Percentiles rank a stretch among this genome's conserved stretches.
Evolutionary conservation across 371 early-diverging fungal genomes (phyloP).

Genomic region (Actinomucor elegans): DNA sequence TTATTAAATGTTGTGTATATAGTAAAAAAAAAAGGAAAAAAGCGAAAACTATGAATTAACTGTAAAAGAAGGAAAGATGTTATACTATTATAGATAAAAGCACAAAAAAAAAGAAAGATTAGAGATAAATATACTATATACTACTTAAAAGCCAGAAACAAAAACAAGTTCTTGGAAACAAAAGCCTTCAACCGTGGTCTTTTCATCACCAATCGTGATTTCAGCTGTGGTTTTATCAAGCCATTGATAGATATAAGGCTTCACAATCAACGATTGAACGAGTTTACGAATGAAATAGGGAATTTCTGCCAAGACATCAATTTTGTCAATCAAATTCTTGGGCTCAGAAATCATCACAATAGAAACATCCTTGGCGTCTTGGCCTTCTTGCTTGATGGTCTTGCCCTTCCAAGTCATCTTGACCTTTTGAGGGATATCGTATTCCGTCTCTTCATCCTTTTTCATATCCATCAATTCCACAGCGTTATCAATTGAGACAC

Average conservation of each 20-base stretch:
- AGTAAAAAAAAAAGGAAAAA: neutral
- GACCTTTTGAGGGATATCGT: constrained; percentile 75
- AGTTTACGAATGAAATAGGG: constrained; percentile 87
- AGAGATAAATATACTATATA: neutral
- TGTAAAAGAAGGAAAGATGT: neutral
- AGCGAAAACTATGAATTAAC: neutral
- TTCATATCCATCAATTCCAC: constrained; percentile 51
- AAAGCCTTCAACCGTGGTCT: constrained; percentile 54
- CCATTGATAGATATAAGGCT: constrained; percentile 93
- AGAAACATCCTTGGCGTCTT: constrained; percentile 60
- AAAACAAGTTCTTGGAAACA: constrained; percentile 71
- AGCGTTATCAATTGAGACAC: constrained; percentile 75
- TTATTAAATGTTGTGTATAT: neutral
- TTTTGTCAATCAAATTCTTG: constrained; percentile 66
- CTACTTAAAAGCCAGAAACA: constrained; percentile 51
- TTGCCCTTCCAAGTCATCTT: constrained; percentile 75
- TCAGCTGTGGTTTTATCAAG: constrained; percentile 65
- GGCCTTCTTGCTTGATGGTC: constrained; percentile 55
- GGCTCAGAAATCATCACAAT: constrained; percentile 64
- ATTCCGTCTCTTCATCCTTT: constrained; percentile 74
- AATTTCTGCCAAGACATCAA: constrained; percentile 87
- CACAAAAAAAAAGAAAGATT: neutral
- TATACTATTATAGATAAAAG: too few species aligned
- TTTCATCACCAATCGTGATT: constrained; percentile 69
- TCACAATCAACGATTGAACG: constrained; percentile 89